Percentiles rank a stretch among this genome's conserved stretches.
phyloP scores from a whole-genome alignment of 1,139 yeast species.

The Scheffersomyces cryptocercus region DNA sequence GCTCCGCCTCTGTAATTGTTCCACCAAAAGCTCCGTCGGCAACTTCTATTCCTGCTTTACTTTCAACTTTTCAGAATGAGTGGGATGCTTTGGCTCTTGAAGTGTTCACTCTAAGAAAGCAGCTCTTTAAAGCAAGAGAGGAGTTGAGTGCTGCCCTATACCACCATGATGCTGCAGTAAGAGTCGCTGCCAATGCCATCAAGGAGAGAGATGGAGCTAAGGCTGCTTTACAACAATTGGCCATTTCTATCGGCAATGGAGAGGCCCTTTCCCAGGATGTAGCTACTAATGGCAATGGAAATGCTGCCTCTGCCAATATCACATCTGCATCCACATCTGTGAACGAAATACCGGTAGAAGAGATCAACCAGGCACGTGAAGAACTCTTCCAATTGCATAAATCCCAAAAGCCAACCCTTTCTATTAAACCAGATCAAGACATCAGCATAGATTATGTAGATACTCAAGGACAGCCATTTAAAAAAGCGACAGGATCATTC shows the following conservation, averaged over 20 bases:
- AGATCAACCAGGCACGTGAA: slow-evolving; percentile 35
- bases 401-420: slow-evolving; percentile 37
- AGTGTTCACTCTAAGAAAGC: slow-evolving; percentile 73
- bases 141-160: slow-evolving; percentile 78
- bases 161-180: slow-evolving; percentile 86
- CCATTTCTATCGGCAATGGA: slow-evolving; percentile 30
- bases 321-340: background rate
- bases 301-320: slow-evolving; percentile 1
- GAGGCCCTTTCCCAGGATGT: slow-evolving; percentile 5
- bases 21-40: slow-evolving; percentile 53
- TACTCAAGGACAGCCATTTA: slow-evolving; percentile 14
- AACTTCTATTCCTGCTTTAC: slow-evolving; percentile 76
- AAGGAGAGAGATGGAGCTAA: slow-evolving; percentile 75
- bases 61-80: slow-evolving; percentile 78
- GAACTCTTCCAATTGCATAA: slow-evolving; percentile 45
- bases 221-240: slow-evolving; percentile 53
- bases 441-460: slow-evolving; percentile 9
- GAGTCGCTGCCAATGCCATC: slow-evolving; percentile 76
- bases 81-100: slow-evolving; percentile 91
- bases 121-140: slow-evolving; percentile 62
- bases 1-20: slow-evolving; percentile 19
- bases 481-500: slow-evolving; percentile 13
- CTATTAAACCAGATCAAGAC: slow-evolving; percentile 19
- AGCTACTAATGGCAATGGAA: slow-evolving; percentile 3
- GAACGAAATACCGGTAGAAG: slow-evolving; percentile 20